Percentiles rank a stretch among this genome's conserved stretches.
These are phyloP conservation scores for Cyberlindnera nakhonratchasimensis DNA, from an alignment of 805 yeast genomes.

Conservation along the genomic window DNA sequence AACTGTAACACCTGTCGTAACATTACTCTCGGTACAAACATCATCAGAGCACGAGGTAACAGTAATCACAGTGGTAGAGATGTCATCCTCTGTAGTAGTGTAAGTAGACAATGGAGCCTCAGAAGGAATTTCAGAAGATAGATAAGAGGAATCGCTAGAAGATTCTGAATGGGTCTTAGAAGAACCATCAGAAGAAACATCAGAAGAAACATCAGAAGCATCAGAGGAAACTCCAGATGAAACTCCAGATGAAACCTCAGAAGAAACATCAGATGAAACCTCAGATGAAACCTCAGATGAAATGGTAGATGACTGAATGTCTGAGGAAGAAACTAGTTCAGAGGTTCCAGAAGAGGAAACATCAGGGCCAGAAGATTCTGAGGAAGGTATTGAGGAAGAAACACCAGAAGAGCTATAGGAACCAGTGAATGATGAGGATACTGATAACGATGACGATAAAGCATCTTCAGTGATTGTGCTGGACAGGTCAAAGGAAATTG, in stretches of 20 bases:
- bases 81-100: conserved; percentile 15
- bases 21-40: conserved; percentile 27
- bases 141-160: not conserved
- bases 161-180: not conserved
- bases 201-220: not conserved
- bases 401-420: conserved; percentile 13
- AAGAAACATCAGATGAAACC: conserved; percentile 14
- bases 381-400: not conserved
- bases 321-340: conserved; percentile 7
- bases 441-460: too few species aligned
- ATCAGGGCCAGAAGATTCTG: not conserved
- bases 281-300: conserved; percentile 12
- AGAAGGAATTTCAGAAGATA: conserved; percentile 25
- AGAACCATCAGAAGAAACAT: too few species aligned
- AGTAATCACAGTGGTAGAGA: conserved; percentile 16
- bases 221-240: not conserved
- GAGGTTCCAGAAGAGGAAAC: too few species aligned
- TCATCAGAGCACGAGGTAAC: conserved; percentile 31
- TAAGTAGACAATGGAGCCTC: conserved; percentile 14
- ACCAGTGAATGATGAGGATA: too few species aligned
- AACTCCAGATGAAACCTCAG: conserved; percentile 9
- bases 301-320: conserved; percentile 14
- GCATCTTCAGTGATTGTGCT: conserved; percentile 16
- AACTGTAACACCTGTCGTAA: conserved; percentile 30
- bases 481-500: conserved; percentile 4